Evolutionary conservation across 176 grass and related monocot species (phyloP).

Genomic region (Rhynchospora breviuscula): DNA sequence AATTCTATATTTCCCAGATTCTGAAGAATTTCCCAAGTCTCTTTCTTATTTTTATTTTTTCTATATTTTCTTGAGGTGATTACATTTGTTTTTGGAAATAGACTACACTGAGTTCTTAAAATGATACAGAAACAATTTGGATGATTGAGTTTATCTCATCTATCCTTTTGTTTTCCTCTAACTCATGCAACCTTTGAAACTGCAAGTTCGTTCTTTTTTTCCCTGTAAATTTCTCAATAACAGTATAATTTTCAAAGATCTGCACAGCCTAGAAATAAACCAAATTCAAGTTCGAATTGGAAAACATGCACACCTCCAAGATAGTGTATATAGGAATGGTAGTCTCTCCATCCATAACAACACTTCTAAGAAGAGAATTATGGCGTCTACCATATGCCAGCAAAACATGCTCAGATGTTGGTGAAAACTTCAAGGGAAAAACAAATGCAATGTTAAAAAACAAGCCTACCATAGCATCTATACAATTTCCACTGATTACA

Average conservation of each 20-base stretch:
- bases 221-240: neutral
- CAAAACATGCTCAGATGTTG: constrained; percentile 90
- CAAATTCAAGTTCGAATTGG: neutral
- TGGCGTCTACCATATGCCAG: constrained; percentile 97
- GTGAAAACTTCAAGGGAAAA: constrained; percentile 74
- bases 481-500: neutral
- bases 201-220: neutral
- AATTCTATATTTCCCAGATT: constrained; percentile 12
- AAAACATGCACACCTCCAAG: constrained; percentile 64
- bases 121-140: neutral
- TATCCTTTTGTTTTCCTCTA: neutral
- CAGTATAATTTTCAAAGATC: constrained; percentile 14
- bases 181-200: neutral
- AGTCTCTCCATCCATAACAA: constrained; percentile 84
- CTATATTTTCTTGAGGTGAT: neutral
- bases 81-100: neutral
- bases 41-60: neutral
- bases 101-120: neutral
- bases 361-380: constrained; percentile 76
- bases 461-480: neutral
- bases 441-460: constrained; percentile 25
- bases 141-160: neutral
- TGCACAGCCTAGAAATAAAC: neutral
- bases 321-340: constrained; percentile 93
- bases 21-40: neutral